Percentiles rank a stretch among this genome's conserved stretches.
Conservation (phyloP, 441 rosid species). For the Gossypium aridum region DNA sequence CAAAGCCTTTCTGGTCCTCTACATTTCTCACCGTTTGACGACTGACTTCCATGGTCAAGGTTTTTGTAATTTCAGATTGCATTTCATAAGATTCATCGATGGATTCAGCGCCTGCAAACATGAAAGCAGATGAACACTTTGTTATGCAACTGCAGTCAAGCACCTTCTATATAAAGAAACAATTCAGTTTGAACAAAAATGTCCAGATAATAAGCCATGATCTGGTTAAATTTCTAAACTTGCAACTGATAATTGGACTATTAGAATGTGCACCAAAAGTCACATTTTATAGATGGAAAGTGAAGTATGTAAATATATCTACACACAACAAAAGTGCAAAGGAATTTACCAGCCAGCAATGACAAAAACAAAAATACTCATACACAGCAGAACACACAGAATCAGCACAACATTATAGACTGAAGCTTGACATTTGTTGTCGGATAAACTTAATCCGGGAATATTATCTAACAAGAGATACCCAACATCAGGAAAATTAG, state of each 20-base stretch:
- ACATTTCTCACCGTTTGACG: slow-evolving; percentile 6
- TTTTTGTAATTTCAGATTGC: slow-evolving; percentile 20
- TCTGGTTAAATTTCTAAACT: neutral
- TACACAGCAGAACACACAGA: no score
- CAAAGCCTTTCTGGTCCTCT: slow-evolving; percentile 11
- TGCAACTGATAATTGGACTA: neutral
- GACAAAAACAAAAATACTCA: no score
- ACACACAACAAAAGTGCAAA: neutral
- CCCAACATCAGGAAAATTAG: neutral
- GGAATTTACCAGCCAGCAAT: neutral
- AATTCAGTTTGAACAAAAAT: neutral
- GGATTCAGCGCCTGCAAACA: slow-evolving; percentile 41
- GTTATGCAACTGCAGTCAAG: neutral
- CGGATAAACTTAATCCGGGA: neutral
- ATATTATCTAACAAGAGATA: neutral
- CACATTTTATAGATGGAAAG: neutral
- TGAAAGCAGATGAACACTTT: slow-evolving; percentile 14
- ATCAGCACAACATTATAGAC: neutral
- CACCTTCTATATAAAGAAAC: neutral
- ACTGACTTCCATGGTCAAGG: slow-evolving; percentile 17
- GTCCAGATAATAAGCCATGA: neutral
- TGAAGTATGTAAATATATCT: neutral
- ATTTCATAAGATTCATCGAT: slow-evolving; percentile 24
- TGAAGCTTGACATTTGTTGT: neutral
- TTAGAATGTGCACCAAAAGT: no score